A percentile compares a stretch with the other conserved stretches of the same genome.
Evolutionary conservation across 352 stramenopile species (phyloP).

Genomic region (Phytophthora pseudosyringae): DNA sequence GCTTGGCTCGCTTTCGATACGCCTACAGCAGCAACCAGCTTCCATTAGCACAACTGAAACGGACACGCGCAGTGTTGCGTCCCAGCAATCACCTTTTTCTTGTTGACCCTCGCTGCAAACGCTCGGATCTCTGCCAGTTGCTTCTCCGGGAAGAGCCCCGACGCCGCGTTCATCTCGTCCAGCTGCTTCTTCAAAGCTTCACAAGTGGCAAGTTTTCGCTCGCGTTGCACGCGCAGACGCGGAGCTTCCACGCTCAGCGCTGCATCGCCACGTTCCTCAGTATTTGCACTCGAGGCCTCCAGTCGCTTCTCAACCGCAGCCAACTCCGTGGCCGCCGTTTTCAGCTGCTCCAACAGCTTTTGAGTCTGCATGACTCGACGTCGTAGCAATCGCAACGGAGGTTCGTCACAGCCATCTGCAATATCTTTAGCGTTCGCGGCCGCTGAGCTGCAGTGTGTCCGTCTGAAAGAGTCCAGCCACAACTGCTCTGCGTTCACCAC

Average conservation of each 20-base stretch:
- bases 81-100: slow-evolving; percentile 36
- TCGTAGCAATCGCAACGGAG: slow-evolving; percentile 33
- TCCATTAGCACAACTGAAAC: neutral
- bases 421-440: neutral
- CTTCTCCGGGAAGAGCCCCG: slow-evolving; percentile 24
- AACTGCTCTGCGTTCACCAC: slow-evolving; percentile 28
- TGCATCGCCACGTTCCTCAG: neutral
- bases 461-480: slow-evolving; percentile 39
- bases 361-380: slow-evolving; percentile 26
- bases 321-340: slow-evolving; percentile 25
- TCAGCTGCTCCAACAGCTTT: slow-evolving; percentile 28
- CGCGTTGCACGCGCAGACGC: slow-evolving; percentile 22
- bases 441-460: slow-evolving; percentile 21
- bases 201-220: slow-evolving; percentile 32
- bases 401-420: slow-evolving; percentile 7
- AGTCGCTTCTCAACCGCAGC: slow-evolving; percentile 32
- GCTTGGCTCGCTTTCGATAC: slow-evolving; percentile 41
- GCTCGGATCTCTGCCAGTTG: slow-evolving; percentile 24
- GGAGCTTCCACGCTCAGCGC: slow-evolving; percentile 6
- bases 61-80: no score
- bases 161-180: slow-evolving; percentile 27
- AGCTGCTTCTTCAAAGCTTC: slow-evolving; percentile 38
- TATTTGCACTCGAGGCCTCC: neutral
- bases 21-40: slow-evolving; percentile 18
- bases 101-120: slow-evolving; percentile 34